A percentile compares a stretch with the other conserved stretches of the same genome.
phyloP scores from a whole-genome alignment of 2,329 filamentous ascomycete genomes.

The Neofusicoccum laricinum region DNA sequence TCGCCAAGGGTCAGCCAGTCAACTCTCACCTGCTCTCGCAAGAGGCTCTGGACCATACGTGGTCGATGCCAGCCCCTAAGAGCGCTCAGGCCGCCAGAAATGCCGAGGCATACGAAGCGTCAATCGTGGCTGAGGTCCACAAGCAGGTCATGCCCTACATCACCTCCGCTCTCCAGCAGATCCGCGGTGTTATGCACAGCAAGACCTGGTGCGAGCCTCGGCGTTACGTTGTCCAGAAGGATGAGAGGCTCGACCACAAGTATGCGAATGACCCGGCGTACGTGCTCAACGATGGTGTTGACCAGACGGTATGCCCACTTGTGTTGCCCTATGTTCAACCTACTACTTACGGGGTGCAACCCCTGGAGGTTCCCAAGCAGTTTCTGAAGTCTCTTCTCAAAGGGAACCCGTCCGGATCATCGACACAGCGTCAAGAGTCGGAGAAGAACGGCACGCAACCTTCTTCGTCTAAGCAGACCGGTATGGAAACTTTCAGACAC shows the following conservation, averaged over 20 bases:
- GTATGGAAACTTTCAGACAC: too few species aligned
- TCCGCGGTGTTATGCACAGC: background rate
- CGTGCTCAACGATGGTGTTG: background rate
- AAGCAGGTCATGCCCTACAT: slow-evolving; percentile 19
- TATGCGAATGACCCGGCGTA: background rate
- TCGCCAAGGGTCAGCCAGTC: slow-evolving; percentile 39
- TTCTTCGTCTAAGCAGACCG: too few species aligned
- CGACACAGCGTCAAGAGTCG: too few species aligned
- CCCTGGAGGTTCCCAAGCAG: too few species aligned
- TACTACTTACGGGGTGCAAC: too few species aligned
- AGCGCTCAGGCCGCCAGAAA: background rate
- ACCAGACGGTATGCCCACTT: too few species aligned
- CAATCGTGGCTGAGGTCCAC: slow-evolving; percentile 17
- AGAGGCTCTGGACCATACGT: slow-evolving; percentile 46
- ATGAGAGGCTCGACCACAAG: too few species aligned
- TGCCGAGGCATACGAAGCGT: background rate
- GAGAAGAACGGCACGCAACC: too few species aligned
- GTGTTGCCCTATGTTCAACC: too few species aligned
- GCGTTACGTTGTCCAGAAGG: too few species aligned
- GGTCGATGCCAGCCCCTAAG: slow-evolving; percentile 20
- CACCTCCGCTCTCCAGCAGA: background rate
- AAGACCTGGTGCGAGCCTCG: slow-evolving; percentile 24
- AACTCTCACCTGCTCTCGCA: slow-evolving; percentile 47
- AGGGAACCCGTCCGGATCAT: too few species aligned
- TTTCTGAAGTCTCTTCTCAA: too few species aligned